Evolutionary conservation across 768 basidiomycete genomes (phyloP), one percentile per base, ranked within the genome.

Genomic region (Lanmaoa pseudosensibilis): DNA sequence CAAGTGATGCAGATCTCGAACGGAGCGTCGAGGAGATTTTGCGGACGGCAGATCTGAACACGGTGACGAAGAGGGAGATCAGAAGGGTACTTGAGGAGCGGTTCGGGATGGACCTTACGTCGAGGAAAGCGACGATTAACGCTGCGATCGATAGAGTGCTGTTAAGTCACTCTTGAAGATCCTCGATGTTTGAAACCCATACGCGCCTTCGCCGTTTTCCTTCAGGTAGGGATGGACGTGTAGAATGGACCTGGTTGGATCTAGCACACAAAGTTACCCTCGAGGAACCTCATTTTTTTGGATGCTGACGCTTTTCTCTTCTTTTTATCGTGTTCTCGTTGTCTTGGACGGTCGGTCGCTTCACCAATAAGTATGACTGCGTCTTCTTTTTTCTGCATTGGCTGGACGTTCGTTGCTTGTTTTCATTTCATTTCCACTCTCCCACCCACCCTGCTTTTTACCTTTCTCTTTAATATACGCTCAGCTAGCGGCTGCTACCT

Each of bases 51-150:
- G 93, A 98, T 73, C 78, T 99, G 49, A 92, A 94, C 67, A 84
- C 85, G 12, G 80, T 97, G 55, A 98, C 96, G 50, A 98, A 98
- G 77, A 86, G 95, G 63, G 90, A 88, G 63, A 87, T 99, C 49
- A 83, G 96, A 38, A 79, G 85, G 54, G 83, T 85, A 66, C 77
- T 99, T 36, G 95, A 98, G 73, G 84, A 85, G 57, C 81, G 80
- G 57, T 97, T 88, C 68, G 88, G 87, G 34, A 83, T 86, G 76
- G 90, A 90, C 69, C 73, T 98, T 55, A 82, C 83, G 13, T 61
- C 83, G 23, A 82, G 87, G 54, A 92, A 94, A 73, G 75, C 77
- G 27, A 77, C 79, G 27, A 91, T 94, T 72, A 94, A 94, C 61
- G 79, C 83, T 46, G 81, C 85, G 15, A 92, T 94, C 59, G 90